Conservation (phyloP, 2,329 filamentous ascomycete species). For the Colletotrichum neosansevieriae region DNA sequence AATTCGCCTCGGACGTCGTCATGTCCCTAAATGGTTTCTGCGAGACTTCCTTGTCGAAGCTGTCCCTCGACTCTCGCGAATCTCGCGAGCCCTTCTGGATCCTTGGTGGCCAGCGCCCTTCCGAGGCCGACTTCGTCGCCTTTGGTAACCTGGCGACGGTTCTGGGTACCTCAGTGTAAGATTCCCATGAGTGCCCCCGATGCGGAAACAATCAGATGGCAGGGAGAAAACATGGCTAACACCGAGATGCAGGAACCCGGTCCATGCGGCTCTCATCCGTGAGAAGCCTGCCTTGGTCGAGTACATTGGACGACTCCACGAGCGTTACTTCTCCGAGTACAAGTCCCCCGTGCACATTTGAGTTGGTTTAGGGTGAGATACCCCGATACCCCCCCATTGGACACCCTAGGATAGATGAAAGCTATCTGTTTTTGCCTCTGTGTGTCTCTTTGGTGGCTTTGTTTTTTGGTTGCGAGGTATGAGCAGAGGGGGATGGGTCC, state of each 20-base stretch:
- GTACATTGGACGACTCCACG: slow-evolving; percentile 38
- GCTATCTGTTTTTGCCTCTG: background rate
- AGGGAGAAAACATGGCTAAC: background rate
- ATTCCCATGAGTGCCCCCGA: background rate
- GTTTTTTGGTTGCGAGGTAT: background rate
- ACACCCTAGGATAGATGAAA: slow-evolving; percentile 16
- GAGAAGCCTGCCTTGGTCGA: slow-evolving; percentile 39
- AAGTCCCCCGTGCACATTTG: slow-evolving; percentile 37
- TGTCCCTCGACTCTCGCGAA: slow-evolving; percentile 19
- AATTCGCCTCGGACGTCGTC: slow-evolving; percentile 40
- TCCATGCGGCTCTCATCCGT: slow-evolving; percentile 36
- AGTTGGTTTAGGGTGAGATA: slow-evolving; percentile 33
- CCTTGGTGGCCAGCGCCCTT: slow-evolving; percentile 42
- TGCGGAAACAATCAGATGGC: background rate
- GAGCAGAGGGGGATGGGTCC: slow-evolving; percentile 1
- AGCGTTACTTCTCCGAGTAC: slow-evolving; percentile 38
- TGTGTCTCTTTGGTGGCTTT: background rate
- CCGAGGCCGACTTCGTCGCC: slow-evolving; percentile 43
- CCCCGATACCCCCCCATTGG: slow-evolving; percentile 27
- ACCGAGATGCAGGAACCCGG: slow-evolving; percentile 16
- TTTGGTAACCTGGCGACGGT: slow-evolving; percentile 37
- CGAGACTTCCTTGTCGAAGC: slow-evolving; percentile 34
- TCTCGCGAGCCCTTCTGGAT: slow-evolving; percentile 43
- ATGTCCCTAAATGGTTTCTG: slow-evolving; percentile 41
- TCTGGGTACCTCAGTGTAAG: slow-evolving; percentile 39